Base-by-base conservation (phyloP, 768 basidiomycete species). In the Clitopilus hobsonii region DNA sequence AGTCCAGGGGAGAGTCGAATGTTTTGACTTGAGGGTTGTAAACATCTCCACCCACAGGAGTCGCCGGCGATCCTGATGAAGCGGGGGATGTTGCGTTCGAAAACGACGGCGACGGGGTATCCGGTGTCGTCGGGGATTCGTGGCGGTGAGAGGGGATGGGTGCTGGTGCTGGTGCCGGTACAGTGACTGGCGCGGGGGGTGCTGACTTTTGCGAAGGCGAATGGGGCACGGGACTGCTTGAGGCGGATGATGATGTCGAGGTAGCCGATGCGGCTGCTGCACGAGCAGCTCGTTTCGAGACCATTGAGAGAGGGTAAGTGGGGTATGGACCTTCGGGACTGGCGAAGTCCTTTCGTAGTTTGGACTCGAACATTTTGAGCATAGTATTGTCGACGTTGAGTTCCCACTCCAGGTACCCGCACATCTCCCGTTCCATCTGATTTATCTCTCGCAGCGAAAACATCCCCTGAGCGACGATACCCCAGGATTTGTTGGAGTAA, bases 391-490 rank as follows among this genome's bases (percentile, higher is more conserved):
- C 88, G 51, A 91, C 86, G 38, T 85, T 89, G 6, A 91, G 74
- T 64, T 91, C 88, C 94, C 94, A 98, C 67, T 96, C 94, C 41
- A 99, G 75, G 65, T 98, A 98, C 14, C 83, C 77, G 63, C 80
- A 93, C 87, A 97, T 94, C 71, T 95, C 93, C 22, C 92, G 75
- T 74, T 95, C 94, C 93, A 95, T 94, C 77, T 95, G 93, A 69
- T 97, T 97, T 65, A 97, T 88, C 78, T 95, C 94, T 47, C 89
- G 80, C 6, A 95, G 73, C 2, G 76, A 79, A 63, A 94, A 95
- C 83, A 93, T 87, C 25, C 84, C 86, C 68, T 94, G 91, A 0
- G 89, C 92, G 36, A 95, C 93, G 45, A 94, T 88, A 5, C 84
- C 82, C 93, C 93, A 95, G 0, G 88, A 90, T 66, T 93, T 92